Conservation (phyloP, 805 yeast species). For the Kregervanrija fluxuum region DNA sequence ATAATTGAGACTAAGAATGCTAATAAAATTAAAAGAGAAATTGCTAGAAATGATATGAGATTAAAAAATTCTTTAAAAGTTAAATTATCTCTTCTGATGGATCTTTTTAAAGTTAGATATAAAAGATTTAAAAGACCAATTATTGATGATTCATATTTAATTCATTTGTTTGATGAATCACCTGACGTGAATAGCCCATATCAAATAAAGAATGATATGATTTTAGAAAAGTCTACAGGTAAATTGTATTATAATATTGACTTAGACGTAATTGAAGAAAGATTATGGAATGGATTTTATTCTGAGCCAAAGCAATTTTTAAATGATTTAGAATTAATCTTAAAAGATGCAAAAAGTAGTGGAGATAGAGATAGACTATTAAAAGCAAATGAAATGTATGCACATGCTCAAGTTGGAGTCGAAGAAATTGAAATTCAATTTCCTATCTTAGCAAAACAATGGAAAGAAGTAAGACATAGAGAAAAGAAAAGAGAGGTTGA, state of each 20-base stretch:
- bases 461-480: slow-evolving; percentile 64
- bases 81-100: slow-evolving; percentile 83
- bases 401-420: slow-evolving; percentile 91
- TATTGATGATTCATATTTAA: slow-evolving; percentile 66
- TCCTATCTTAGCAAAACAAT: slow-evolving; percentile 67
- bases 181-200: slow-evolving; percentile 31
- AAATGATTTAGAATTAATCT: slow-evolving; percentile 77
- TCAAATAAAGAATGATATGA: slow-evolving; percentile 61
- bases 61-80: slow-evolving; percentile 80
- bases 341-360: slow-evolving; percentile 61
- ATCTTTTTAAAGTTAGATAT: slow-evolving; percentile 76
- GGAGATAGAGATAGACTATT: slow-evolving; percentile 80
- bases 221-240: slow-evolving; percentile 73
- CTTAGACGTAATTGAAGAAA: slow-evolving; percentile 85
- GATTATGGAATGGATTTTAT: slow-evolving; percentile 95
- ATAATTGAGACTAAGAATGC: slow-evolving; percentile 21
- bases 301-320: slow-evolving; percentile 88
- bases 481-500: slow-evolving; percentile 49
- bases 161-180: slow-evolving; percentile 70
- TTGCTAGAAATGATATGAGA: slow-evolving; percentile 54
- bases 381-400: slow-evolving; percentile 89
- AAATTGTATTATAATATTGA: slow-evolving; percentile 80
- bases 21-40: slow-evolving; percentile 42
- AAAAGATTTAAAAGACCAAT: slow-evolving; percentile 87
- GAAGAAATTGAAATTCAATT: slow-evolving; percentile 69